Evolutionary conservation across 257 asterid genomes (phyloP).

Genomic region (Solanum okadae): DNA sequence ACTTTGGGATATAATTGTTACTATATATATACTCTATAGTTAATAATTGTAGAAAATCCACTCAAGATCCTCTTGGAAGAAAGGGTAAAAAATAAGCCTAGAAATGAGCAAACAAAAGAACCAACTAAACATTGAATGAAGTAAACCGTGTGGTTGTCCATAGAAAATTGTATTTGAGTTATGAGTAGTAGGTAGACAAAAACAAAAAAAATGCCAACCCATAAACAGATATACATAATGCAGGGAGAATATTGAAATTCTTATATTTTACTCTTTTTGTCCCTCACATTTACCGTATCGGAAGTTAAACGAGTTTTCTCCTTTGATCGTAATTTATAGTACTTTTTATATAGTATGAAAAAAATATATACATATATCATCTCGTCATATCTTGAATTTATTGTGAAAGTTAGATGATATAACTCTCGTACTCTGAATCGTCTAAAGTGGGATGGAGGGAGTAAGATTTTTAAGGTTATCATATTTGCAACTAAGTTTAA

Average conservation of each 20-base stretch:
- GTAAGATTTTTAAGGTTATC: not conserved
- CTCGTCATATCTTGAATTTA: not conserved
- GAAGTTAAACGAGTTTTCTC: not conserved
- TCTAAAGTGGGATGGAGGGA: not conserved
- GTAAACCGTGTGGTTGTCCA: not conserved
- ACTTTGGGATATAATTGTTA: not conserved
- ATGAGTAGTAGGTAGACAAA: not conserved
- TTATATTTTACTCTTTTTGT: not conserved
- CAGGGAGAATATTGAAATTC: not conserved
- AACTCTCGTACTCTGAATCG: not conserved
- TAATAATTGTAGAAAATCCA: not conserved
- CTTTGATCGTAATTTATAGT: too few relatives aligned
- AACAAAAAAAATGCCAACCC: not conserved
- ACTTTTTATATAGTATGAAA: not conserved
- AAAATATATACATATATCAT: not conserved
- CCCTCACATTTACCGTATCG: not conserved
- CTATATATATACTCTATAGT: not conserved
- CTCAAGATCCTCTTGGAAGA: not conserved
- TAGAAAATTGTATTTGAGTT: not conserved
- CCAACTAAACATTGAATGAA: not conserved
- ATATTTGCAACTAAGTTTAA: not conserved
- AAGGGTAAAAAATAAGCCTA: not conserved
- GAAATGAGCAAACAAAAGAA: constrained; percentile 5
- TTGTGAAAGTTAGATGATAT: not conserved
- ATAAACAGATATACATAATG: not conserved